Conservation (phyloP, 805 yeast species). For the Wickerhamia fluorescens region DNA sequence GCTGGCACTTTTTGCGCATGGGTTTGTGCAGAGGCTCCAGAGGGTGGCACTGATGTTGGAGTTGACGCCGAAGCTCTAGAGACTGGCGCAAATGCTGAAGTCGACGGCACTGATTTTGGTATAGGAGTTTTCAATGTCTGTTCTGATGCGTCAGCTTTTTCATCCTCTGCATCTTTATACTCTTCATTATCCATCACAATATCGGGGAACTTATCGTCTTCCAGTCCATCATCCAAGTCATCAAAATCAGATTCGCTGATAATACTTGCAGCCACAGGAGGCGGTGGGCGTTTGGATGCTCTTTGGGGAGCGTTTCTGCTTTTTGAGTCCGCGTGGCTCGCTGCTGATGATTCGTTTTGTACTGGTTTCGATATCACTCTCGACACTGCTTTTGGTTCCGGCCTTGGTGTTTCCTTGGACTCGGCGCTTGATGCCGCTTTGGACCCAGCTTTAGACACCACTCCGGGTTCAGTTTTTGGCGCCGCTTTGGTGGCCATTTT, state of each 20-base stretch:
- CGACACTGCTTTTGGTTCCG: too few relatives aligned
- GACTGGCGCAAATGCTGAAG: not conserved
- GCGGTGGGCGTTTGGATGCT: conserved; percentile 7
- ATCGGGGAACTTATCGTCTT: conserved; percentile 10
- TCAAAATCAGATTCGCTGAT: conserved; percentile 35
- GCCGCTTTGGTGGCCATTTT: not conserved
- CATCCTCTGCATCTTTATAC: not conserved
- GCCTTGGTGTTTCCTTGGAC: not conserved
- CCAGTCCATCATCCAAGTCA: conserved; percentile 16
- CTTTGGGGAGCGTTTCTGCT: too few relatives aligned
- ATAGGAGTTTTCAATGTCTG: not conserved
- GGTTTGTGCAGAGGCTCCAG: too few relatives aligned
- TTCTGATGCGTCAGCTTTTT: not conserved
- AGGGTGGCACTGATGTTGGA: too few relatives aligned
- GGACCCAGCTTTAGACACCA: too few relatives aligned
- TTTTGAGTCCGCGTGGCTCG: too few relatives aligned
- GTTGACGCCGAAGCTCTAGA: not conserved
- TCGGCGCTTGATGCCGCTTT: too few relatives aligned
- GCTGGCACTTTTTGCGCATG: not conserved
- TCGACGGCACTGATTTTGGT: conserved; percentile 1
- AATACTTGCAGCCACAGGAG: conserved; percentile 12
- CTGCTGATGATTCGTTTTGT: too few relatives aligned
- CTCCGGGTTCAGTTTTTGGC: too few relatives aligned
- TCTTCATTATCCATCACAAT: conserved; percentile 7
- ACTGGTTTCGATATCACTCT: too few relatives aligned